Percentiles rank a stretch among this genome's conserved stretches.
These are phyloP conservation scores for Mariannaea sp. DNA, from an alignment of 2,329 filamentous ascomycete genomes.

Conservation along the genomic window DNA sequence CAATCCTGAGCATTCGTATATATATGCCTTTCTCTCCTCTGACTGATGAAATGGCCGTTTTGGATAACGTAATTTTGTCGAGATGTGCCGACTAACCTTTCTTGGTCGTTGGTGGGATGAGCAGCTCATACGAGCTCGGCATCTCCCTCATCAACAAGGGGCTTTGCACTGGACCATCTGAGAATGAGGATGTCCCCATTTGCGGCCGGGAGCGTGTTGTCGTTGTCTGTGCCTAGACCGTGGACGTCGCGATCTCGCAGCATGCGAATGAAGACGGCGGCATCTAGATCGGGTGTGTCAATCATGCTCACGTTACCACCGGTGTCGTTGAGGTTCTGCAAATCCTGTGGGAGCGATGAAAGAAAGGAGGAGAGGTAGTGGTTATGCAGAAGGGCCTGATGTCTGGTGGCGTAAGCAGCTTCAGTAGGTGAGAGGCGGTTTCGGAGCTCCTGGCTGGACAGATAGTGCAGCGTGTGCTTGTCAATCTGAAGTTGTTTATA, in stretches of 20 bases:
- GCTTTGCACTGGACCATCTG: constrained; percentile 74
- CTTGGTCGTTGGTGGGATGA: neutral
- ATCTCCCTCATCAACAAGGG: constrained; percentile 57
- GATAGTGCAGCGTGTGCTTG: constrained; percentile 74
- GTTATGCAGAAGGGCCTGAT: constrained; percentile 80
- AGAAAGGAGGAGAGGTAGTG: constrained; percentile 90
- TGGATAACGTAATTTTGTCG: too few species aligned
- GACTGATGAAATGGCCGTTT: too few species aligned
- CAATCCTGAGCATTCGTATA: neutral
- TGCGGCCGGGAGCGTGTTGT: constrained; percentile 61
- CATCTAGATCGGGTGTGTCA: constrained; percentile 80
- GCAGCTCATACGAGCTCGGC: constrained; percentile 64
- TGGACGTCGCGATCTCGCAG: constrained; percentile 64
- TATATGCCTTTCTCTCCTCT: neutral
- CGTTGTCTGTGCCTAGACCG: constrained; percentile 66
- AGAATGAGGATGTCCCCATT: constrained; percentile 71
- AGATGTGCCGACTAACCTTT: neutral
- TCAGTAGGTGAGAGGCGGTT: constrained; percentile 76
- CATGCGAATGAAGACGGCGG: constrained; percentile 82
- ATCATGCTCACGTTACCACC: constrained; percentile 92
- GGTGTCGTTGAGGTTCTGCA: constrained; percentile 89
- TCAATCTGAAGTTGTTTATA: constrained; percentile 76
- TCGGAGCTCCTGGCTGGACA: constrained; percentile 59
- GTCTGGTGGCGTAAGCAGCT: constrained; percentile 78
- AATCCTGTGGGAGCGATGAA: constrained; percentile 73